Evolutionary conservation across 2,329 filamentous ascomycete species (phyloP), one percentile per base, ranked within the genome.

Genomic region (Aureobasidium vineae): DNA sequence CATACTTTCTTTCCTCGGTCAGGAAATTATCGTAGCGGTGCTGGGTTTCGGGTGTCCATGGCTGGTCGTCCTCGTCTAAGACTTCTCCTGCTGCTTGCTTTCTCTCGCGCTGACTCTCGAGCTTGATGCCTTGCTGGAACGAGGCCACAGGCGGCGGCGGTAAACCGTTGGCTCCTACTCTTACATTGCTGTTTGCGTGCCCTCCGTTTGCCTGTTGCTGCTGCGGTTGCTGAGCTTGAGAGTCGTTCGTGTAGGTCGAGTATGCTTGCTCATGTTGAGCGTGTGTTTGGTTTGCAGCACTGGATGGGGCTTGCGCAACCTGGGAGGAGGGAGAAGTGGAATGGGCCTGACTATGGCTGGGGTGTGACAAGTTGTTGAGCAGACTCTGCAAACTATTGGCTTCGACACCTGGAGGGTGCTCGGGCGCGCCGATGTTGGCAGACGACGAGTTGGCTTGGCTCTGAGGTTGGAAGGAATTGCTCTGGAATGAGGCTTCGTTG

Each of bases 11-110:
- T 77, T 94, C 91, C 70, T 92, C 87, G 47, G 84, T 82, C 66
- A 91, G 79, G 74, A 93, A 94, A 15, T 84, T 82, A 66, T 92
- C 89, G 79, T 90, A 94, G 57, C 83, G 82, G 71, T 85, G 84
- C 73, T 91, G 87, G 65, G 85, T 82, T 66, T 88, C 83, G 26
- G 80, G 80, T 23, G 80, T 79, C 80, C 82, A 84, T n/a, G 81
- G 79, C 59, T 75, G 75, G 64, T 83, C 80, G 56, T 83, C 82
- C 67, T 81, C 79, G 49, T 79, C 69, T 16, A 72, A 69, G 21
- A 68, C 70, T 63, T 75, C 69, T 45, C 74, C 72, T 41, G 70
- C 70, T n/a, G 72, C 70, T 57, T 72, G 66, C 63, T 72, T 72
- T 67, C 60, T 69, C 60, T 75, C 74, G 23, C 73, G 53, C 38